phyloP scores from a whole-genome alignment of 306 rosid genomes.

The Betula pendula region DNA sequence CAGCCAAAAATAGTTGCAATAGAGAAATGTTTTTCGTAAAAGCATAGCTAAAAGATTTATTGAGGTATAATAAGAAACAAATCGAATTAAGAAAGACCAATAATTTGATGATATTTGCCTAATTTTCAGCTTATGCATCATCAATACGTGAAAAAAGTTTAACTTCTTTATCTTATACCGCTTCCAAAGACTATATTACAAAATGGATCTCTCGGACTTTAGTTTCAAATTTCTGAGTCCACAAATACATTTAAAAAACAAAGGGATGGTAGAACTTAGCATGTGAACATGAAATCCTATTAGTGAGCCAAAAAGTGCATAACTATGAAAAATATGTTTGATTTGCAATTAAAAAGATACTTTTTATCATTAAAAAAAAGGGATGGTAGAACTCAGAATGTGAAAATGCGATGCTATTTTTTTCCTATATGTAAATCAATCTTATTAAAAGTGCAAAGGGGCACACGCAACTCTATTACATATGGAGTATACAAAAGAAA shows the following conservation, averaged over 20 bases:
- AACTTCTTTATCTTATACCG: neutral
- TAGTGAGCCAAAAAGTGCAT: neutral
- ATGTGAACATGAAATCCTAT: neutral
- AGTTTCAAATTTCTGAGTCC: neutral
- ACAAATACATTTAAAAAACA: too few relatives aligned
- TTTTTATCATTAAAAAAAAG: neutral
- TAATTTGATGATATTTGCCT: neutral
- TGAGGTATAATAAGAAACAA: neutral
- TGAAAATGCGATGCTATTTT: too few relatives aligned
- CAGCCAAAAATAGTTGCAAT: slow-evolving; percentile 4
- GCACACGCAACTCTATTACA: too few relatives aligned
- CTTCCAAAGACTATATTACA: neutral
- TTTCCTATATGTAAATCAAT: too few relatives aligned
- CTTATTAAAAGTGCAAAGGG: too few relatives aligned
- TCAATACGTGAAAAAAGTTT: neutral
- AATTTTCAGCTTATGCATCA: neutral
- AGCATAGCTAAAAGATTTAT: neutral
- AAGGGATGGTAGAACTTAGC: neutral
- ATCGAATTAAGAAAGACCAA: neutral
- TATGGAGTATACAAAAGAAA: too few relatives aligned
- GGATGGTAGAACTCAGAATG: too few relatives aligned
- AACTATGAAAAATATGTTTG: neutral
- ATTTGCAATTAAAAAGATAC: neutral
- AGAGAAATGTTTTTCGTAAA: neutral
- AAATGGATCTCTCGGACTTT: neutral